Conservation (phyloP, 768 basidiomycete genomes). For the Cystofilobasidium capitatum region DNA sequence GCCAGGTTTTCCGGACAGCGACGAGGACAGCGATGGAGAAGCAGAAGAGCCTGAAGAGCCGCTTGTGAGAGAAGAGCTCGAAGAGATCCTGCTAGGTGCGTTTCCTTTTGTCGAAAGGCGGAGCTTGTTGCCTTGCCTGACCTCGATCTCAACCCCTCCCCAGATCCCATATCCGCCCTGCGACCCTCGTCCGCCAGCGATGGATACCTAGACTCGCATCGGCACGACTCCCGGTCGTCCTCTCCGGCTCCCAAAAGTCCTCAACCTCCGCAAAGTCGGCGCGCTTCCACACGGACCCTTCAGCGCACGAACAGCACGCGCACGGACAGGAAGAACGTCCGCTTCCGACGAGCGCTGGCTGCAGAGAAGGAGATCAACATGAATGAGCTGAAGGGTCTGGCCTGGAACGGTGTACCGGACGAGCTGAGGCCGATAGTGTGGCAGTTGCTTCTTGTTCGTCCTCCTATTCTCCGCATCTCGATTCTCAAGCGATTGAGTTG, state of each 20-base stretch:
- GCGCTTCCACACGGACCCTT: constrained; percentile 58
- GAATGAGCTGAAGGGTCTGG: constrained; percentile 79
- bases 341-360: constrained; percentile 66
- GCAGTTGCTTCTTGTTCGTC: constrained; percentile 79
- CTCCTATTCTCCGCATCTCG: neutral
- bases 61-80: constrained; percentile 54
- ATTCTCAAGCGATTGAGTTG: too few species aligned
- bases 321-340: constrained; percentile 59
- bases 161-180: constrained; percentile 27
- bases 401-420: constrained; percentile 86
- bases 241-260: constrained; percentile 29
- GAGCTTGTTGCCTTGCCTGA: neutral
- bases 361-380: constrained; percentile 70
- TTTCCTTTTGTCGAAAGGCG: constrained; percentile 2
- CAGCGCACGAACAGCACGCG: constrained; percentile 66
- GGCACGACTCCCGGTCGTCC: constrained; percentile 25
- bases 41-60: neutral
- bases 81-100: constrained; percentile 68
- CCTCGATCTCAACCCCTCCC: constrained; percentile 27
- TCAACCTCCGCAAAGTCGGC: constrained; percentile 37
- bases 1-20: neutral
- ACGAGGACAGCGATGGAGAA: neutral
- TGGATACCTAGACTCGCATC: neutral
- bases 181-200: constrained; percentile 23
- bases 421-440: constrained; percentile 85